Evolutionary conservation across 1,139 yeast species (phyloP), one percentile per base, ranked within the genome.

Genomic region (Blastobotrys apis): DNA sequence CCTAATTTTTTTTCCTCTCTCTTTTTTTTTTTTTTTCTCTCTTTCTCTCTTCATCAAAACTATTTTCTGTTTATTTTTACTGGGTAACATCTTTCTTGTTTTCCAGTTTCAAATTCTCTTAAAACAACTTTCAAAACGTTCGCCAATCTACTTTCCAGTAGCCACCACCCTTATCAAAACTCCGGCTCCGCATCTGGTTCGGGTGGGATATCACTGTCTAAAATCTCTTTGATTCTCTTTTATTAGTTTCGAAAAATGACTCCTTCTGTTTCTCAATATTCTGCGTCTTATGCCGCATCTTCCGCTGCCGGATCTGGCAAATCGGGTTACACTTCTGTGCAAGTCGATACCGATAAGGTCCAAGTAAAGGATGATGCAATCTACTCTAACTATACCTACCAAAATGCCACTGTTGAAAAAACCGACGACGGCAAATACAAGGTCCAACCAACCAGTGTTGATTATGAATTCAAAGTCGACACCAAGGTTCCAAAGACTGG

Each of bases 381-480:
- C 56, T 69, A 72, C 62, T 78, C 95, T 48, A 77, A 77, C 58
- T 88, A 84, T 72, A 75, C 82, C 35, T 83, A 83, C 64, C 80
- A 80, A 57, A 81, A 80, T 57, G 77, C 87, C 15, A 52, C 72
- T 44, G 87, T 83, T 39, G 73, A 74, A 53, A 69, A 71, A 55
- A 72, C 72, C 26, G n/a, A n/a, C n/a, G 68, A 65, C 45, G 94
- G 87, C 41, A 67, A 72, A 52, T 75, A 77, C 59, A 68, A 69
- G 44, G 95, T 88, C 45, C 79, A 82, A 20, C 95, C 95, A 17
- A 77, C 84, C 49, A 65, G 75, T 47, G 74, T 74, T 53, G 84
- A 86, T 53, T 86, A 87, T 64, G 84, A 87, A 62, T 90, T 90
- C 75, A 85, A 86, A 67, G 81, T 86, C 43, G 94, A 87, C 59